Percentiles rank a stretch among this genome's conserved stretches.
Evolutionary conservation across 805 yeast species (phyloP).

Genomic region (Huiozyma naganishii): DNA sequence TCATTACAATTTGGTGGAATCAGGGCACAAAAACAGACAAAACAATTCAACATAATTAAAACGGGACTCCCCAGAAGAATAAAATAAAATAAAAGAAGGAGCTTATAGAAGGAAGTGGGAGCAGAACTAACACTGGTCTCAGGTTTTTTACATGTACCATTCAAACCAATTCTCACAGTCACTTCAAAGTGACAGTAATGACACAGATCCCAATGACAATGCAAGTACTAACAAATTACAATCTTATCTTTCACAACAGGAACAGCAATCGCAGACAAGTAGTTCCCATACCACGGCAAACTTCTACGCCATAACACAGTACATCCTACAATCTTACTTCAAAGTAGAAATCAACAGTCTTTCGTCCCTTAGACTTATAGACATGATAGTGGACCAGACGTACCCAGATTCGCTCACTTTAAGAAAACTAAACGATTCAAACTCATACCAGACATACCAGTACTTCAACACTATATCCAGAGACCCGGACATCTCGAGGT

Average conservation of each 20-base stretch:
- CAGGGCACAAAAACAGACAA: too few species aligned
- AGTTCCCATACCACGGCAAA: slow-evolving; percentile 11
- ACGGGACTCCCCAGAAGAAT: too few species aligned
- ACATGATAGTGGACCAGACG: slow-evolving; percentile 27
- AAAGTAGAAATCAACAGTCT: slow-evolving; percentile 16
- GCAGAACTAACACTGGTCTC: too few species aligned
- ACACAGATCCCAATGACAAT: neutral
- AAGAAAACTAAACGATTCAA: slow-evolving; percentile 18
- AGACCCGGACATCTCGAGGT: slow-evolving; percentile 22
- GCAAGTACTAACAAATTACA: slow-evolving; percentile 13
- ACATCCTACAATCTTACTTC: slow-evolving; percentile 23
- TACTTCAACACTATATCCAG: slow-evolving; percentile 27
- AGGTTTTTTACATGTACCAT: too few species aligned
- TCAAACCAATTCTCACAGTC: too few species aligned
- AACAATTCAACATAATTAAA: too few species aligned
- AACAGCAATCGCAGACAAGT: slow-evolving; percentile 7
- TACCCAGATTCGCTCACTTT: slow-evolving; percentile 27
- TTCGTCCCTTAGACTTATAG: slow-evolving; percentile 16
- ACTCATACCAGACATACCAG: slow-evolving; percentile 15
- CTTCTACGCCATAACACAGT: slow-evolving; percentile 22
- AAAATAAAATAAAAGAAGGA: too few species aligned
- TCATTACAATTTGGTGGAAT: too few species aligned
- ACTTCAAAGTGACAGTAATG: neutral
- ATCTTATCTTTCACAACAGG: slow-evolving; percentile 11
- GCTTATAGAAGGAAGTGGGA: too few species aligned